phyloP scores from a whole-genome alignment of 768 basidiomycete genomes.

The Saitozyma podzolica region DNA sequence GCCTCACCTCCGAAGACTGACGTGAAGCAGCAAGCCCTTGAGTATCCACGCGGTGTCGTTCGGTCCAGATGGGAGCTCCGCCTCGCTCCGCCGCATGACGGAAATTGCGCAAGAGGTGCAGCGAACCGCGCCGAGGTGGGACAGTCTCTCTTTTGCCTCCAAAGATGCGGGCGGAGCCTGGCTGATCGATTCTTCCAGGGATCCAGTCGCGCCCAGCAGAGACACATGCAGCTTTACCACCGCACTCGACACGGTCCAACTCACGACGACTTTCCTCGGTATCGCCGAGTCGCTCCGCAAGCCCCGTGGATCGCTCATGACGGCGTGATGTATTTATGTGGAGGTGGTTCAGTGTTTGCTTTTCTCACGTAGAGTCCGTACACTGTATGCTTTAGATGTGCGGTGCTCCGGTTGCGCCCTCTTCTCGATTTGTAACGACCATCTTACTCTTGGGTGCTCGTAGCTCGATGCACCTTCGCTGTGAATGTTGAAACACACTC shows the following conservation, averaged over 20 bases:
- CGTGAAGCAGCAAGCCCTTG: not conserved
- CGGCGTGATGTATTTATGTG: not conserved
- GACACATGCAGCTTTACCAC: constrained; percentile 3
- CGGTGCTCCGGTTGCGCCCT: too few species aligned
- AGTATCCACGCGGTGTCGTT: constrained; percentile 1
- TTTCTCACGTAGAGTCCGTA: too few species aligned
- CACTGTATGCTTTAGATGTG: too few species aligned
- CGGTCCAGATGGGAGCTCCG: not conserved
- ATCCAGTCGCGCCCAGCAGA: constrained; percentile 3
- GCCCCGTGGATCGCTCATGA: constrained; percentile 1
- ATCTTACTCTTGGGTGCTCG: too few species aligned
- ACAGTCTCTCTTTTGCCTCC: not conserved
- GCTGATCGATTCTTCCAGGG: not conserved
- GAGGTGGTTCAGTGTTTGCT: too few species aligned
- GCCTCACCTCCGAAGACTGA: not conserved
- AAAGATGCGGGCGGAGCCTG: too few species aligned
- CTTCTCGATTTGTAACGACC: too few species aligned
- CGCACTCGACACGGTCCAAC: constrained; percentile 3
- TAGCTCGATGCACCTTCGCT: too few species aligned
- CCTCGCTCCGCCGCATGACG: constrained; percentile 4
- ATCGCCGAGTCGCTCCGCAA: constrained; percentile 5
- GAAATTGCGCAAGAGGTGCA: constrained; percentile 7
- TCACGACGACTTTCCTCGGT: constrained; percentile 4
- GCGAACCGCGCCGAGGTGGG: constrained; percentile 1
- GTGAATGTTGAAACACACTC: too few species aligned